Base-by-base conservation (phyloP, 2,329 filamentous ascomycete species). In the Claviceps sp. region DNA sequence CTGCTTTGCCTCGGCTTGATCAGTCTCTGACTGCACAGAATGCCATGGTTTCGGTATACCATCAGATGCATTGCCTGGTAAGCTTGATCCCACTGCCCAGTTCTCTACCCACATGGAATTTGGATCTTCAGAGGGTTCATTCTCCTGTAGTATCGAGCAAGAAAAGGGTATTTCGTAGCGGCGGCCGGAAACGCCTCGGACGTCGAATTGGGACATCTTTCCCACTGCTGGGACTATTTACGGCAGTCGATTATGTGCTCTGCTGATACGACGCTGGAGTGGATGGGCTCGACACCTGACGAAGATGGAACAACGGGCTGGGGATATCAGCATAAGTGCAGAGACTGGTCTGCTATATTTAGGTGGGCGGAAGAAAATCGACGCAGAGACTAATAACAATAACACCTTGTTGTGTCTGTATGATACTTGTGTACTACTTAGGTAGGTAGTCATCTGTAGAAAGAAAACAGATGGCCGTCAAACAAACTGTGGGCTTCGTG, bases 331-430 rank as follows among this genome's bases (percentile, higher is more conserved):
- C 48, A 50, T 26, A 50, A 22, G 11, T 50, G 48, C 17, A 37
- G 20, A 23, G 40, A 50, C 29, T 50, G 17, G 17, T 44, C 40
- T 11, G 48, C 40, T 17, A 8, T 45, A 2, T 50, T 17, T 14
- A 34, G 7, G 16, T 50, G 48, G 48, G 16, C 48, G 14, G 14
- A 38, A 6, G 29, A 44, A 2, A 43, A 50, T 11, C 23, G 48
- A 9, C 26, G 56, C 62, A 2, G 62, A 67, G 4, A 37, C 14
- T 38, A 70, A 70, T 29, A 23, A 44, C 11, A 70, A 70, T 29
- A 23, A 44, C 11, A 22, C 20, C 11, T 29, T 8, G 7, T 29
- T 7, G 26, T 8, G 8, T 29, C 26, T 29, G 26, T 9, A 29
- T 9, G 26, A 9, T 29, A 29, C 26, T 29, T 29, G 26, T 29